Percentiles rank a stretch among this genome's conserved stretches.
Evolutionary conservation across 768 basidiomycete genomes (phyloP).

Genomic region (Cystobasidium ongulense): DNA sequence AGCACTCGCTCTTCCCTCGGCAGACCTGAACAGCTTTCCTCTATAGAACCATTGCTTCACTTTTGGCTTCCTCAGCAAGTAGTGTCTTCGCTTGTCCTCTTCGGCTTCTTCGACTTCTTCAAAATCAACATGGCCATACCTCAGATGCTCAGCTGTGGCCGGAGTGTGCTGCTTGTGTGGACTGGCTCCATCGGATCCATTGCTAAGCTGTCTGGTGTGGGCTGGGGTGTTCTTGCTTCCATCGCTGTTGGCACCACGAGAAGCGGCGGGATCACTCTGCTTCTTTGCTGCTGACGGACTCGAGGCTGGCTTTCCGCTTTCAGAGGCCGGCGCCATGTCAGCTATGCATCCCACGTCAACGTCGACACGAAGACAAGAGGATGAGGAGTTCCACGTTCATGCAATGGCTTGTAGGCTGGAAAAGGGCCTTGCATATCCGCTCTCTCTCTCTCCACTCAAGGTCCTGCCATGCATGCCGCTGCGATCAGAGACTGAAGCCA

Average conservation of each 20-base stretch:
- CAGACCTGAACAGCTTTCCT: constrained; percentile 6
- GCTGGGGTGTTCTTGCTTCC: neutral
- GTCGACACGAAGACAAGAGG: neutral
- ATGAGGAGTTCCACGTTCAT: no score
- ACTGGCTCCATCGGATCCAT: no score
- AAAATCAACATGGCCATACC: neutral
- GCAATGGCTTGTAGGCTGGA: no score
- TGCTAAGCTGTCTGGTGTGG: no score
- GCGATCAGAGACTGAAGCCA: neutral
- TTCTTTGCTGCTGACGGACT: neutral
- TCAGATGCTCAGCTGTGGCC: neutral
- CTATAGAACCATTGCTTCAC: constrained; percentile 6
- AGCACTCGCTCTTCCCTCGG: constrained; percentile 5
- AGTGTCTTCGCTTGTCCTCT: neutral
- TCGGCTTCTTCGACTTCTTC: neutral
- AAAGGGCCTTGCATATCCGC: no score
- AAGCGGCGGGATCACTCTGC: no score
- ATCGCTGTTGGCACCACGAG: neutral
- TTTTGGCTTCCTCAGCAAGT: constrained; percentile 2
- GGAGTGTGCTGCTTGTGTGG: neutral
- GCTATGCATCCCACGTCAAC: no score
- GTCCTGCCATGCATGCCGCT: neutral
- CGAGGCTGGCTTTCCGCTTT: neutral
- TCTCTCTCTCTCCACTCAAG: neutral
- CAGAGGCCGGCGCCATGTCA: neutral